Percentiles rank a stretch among this genome's conserved stretches.
Conservation (phyloP, 208 protist species). For the Trypanosoma cruzi region DNA sequence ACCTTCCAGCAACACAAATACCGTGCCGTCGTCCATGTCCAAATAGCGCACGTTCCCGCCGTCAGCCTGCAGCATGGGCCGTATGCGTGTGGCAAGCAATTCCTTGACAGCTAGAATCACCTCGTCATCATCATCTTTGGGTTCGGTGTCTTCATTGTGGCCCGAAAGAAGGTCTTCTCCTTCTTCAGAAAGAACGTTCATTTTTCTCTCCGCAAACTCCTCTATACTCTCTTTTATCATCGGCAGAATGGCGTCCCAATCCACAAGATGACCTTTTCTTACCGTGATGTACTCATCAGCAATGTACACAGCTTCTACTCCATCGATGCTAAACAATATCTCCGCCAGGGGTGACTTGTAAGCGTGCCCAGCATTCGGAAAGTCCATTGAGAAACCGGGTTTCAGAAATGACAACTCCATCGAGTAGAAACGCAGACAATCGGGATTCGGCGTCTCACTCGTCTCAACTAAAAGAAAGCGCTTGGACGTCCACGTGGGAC, state of each 20-base stretch:
- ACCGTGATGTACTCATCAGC: slow-evolving; percentile 89
- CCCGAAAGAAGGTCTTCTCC: slow-evolving; percentile 65
- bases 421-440: slow-evolving; percentile 86
- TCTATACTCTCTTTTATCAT: slow-evolving; percentile 65
- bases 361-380: slow-evolving; percentile 58
- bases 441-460: slow-evolving; percentile 84
- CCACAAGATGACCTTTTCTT: slow-evolving; percentile 44
- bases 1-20: slow-evolving; percentile 90
- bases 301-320: slow-evolving; percentile 71
- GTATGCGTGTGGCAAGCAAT: slow-evolving; percentile 86
- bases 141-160: slow-evolving; percentile 90
- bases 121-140: slow-evolving; percentile 88
- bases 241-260: slow-evolving; percentile 59
- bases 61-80: slow-evolving; percentile 89
- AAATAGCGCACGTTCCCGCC: slow-evolving; percentile 93
- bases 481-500: slow-evolving; percentile 10
- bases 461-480: slow-evolving; percentile 71
- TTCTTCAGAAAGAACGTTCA: slow-evolving; percentile 65
- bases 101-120: slow-evolving; percentile 94
- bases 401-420: slow-evolving; percentile 88
- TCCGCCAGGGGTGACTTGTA: slow-evolving; percentile 79
- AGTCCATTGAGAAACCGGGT: slow-evolving; percentile 74
- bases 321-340: slow-evolving; percentile 66
- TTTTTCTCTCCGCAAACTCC: slow-evolving; percentile 70
- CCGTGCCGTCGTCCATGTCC: slow-evolving; percentile 90